phyloP scores from a whole-genome alignment of 2,329 filamentous ascomycete species.

The Aspergillus quadrilineatus region DNA sequence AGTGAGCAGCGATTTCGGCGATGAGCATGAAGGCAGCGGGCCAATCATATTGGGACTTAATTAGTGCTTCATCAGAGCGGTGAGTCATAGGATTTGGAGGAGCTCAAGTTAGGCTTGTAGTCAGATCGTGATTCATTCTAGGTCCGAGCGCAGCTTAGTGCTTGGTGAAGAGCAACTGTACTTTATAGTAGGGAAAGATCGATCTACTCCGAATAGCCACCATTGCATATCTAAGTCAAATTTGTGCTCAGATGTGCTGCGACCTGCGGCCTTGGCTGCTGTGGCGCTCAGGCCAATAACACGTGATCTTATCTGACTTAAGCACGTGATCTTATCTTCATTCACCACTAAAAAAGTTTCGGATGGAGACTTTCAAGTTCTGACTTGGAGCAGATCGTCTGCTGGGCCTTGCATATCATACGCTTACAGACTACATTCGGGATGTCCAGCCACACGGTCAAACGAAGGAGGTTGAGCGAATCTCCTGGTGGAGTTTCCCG shows the following conservation, averaged over 20 bases:
- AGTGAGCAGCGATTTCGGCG: constrained; percentile 21
- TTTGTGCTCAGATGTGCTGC: not conserved
- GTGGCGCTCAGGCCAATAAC: not conserved
- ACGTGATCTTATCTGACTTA: not conserved
- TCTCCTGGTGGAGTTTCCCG: constrained; percentile 15
- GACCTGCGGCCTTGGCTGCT: not conserved
- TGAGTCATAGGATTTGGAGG: not conserved
- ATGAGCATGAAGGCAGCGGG: constrained; percentile 1
- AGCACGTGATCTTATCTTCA: constrained; percentile 17
- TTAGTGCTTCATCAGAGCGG: not conserved
- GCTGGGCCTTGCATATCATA: not conserved
- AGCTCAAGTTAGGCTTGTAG: not conserved
- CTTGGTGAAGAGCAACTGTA: no score
- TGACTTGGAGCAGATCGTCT: no score
- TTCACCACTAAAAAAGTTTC: constrained; percentile 11
- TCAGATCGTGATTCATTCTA: no score
- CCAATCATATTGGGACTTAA: constrained; percentile 7
- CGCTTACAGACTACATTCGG: not conserved
- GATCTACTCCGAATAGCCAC: no score
- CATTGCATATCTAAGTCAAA: not conserved
- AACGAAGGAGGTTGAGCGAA: constrained; percentile 50
- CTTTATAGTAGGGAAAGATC: no score
- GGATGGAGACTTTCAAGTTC: not conserved
- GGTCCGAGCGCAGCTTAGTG: no score
- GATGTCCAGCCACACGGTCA: constrained; percentile 41